A percentile compares a stretch with the other conserved stretches of the same genome.
Evolutionary conservation across 306 rosid species (phyloP).

Genomic region (Castanea mollissima): DNA sequence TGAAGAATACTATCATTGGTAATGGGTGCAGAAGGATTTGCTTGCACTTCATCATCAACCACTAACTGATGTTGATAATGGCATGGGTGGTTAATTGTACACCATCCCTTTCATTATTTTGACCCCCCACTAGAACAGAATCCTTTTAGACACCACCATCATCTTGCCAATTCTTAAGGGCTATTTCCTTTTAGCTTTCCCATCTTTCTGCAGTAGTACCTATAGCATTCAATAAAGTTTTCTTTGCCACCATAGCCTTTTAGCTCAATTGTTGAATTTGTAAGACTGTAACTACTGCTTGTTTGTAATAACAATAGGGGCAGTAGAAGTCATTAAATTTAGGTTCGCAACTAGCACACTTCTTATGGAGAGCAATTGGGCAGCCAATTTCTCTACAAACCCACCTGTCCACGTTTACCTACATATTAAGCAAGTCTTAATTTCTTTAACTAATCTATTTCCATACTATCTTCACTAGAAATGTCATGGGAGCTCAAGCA

Average conservation of each 20-base stretch:
- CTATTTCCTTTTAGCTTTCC: conserved; percentile 12
- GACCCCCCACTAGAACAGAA: conserved; percentile 17
- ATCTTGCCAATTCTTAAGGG: background rate
- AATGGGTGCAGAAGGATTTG: conserved; percentile 6
- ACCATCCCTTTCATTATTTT: conserved; percentile 1
- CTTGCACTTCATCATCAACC: conserved; percentile 20
- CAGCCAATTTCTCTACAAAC: conserved; percentile 57
- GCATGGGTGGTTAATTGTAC: background rate
- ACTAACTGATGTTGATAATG: conserved; percentile 12
- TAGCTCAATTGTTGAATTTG: conserved; percentile 28
- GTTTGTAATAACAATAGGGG: conserved; percentile 62
- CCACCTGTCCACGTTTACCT: conserved; percentile 28
- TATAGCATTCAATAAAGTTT: conserved; percentile 41
- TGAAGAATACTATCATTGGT: background rate
- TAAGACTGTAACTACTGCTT: conserved; percentile 5
- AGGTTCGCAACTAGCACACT: conserved; percentile 53
- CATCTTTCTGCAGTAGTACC: conserved; percentile 10
- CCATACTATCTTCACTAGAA: background rate
- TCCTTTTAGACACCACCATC: conserved; percentile 3
- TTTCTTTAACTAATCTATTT: conserved; percentile 21
- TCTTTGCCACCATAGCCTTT: conserved; percentile 41
- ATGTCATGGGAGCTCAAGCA: too few species aligned
- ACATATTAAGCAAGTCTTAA: conserved; percentile 47
- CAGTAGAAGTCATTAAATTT: conserved; percentile 57
- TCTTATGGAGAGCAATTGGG: conserved; percentile 50